These are phyloP conservation scores for Malus hybrid DNA, from an alignment of 331 rosid genomes.

Conservation along the genomic window DNA sequence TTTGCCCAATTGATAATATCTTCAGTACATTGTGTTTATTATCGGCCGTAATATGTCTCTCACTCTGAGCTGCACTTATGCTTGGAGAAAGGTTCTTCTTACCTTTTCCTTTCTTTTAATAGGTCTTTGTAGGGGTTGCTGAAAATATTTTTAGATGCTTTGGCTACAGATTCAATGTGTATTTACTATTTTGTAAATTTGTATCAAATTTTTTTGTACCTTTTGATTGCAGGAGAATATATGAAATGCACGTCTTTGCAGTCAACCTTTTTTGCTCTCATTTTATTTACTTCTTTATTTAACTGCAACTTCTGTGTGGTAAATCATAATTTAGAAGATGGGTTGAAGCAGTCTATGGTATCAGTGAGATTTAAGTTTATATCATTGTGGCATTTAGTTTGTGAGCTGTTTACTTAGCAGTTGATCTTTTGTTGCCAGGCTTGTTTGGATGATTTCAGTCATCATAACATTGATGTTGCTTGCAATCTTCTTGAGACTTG, in stretches of 20 bases:
- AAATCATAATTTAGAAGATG: neutral
- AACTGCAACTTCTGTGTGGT: neutral
- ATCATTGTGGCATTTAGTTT: constrained; percentile 3
- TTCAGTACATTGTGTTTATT: neutral
- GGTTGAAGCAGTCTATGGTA: neutral
- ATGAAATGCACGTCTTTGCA: neutral
- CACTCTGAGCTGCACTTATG: neutral
- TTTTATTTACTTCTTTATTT: neutral
- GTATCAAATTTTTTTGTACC: neutral
- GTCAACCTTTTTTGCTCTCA: neutral
- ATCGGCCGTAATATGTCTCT: neutral
- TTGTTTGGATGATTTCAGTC: constrained; percentile 95
- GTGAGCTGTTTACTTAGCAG: neutral
- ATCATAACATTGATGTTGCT: constrained; percentile 99
- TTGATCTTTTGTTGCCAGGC: constrained; percentile 52
- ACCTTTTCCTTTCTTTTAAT: neutral
- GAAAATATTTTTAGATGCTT: neutral
- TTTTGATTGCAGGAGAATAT: neutral
- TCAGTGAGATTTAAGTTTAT: constrained; percentile 1
- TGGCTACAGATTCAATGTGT: neutral
- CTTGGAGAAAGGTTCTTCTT: neutral
- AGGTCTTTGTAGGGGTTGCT: neutral
- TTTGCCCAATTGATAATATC: neutral
- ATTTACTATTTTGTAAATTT: neutral
- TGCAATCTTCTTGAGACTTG: constrained; percentile 97